Evolutionary conservation across 1,284 basidiomycete species (phyloP), one percentile per base, ranked within the genome.

Genomic region (Leccinum subrobustum): DNA sequence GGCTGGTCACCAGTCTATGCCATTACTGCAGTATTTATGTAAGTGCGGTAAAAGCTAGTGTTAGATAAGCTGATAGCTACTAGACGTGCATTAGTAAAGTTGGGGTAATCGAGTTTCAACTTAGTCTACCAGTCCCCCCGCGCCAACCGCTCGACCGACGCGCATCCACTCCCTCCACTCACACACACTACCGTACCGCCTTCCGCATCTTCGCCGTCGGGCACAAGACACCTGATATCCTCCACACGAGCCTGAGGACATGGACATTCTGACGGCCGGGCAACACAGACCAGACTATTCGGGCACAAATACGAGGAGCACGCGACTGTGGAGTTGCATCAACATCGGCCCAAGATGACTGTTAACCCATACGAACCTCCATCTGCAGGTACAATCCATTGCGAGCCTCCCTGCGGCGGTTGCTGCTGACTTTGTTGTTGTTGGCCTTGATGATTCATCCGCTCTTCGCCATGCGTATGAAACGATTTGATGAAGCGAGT

Each of bases 281-380:
- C 63, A 16, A 87, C 86, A 58, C 86, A 88, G 57, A 81, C 78
- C 52, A 87, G 72, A n/a, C 84, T 87, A 39, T 77, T 74, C 23
- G 86, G 85, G 68, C 86, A 88, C 27, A 88, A 71, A 67, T 88
- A 88, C 52, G 77, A 75, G 9, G 84, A 78, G 64, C 86, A 87
- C 37, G 79, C 70, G n/a, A 85, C 85, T 87, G 63, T n/a, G 29
- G 54, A 35, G 51, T n/a, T 47, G 35, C 47, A 31, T 61, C 18
- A 59, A 50, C 59, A n/a, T 52, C 18, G 18, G 44, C 1, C 50
- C 20, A 3, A 23, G 23, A 35, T 25, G 35, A n/a, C 20, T 12
- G n/a, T 9, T 59, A 5, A 37, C 54, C 16, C 14, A 39, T 33
- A 72, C 67, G n/a, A 52, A 77, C 74, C 68, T 63, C 65, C 54